These are phyloP conservation scores for Verticillium longisporum DNA, from an alignment of 2,329 filamentous ascomycete species.

Conservation along the genomic window DNA sequence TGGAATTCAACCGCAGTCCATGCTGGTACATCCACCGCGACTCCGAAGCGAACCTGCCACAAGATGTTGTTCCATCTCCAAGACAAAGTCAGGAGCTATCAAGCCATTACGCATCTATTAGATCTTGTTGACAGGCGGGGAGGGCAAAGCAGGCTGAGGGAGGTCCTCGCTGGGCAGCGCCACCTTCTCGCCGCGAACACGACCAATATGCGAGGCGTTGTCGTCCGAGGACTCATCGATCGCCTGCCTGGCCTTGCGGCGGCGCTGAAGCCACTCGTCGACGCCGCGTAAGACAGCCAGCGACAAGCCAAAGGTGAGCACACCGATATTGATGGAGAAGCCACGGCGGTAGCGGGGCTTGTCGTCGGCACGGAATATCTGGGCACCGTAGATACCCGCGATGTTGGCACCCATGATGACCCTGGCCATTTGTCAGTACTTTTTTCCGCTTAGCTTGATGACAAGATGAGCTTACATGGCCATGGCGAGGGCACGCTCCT, in stretches of 20 bases:
- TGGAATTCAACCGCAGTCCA: not conserved
- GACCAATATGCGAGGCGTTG: not conserved
- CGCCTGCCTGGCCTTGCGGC: not conserved
- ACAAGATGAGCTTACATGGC: conserved; percentile 33
- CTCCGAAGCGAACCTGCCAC: not conserved
- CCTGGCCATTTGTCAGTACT: conserved; percentile 15
- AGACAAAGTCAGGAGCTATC: not conserved
- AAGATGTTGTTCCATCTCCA: not conserved
- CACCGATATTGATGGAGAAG: conserved; percentile 37
- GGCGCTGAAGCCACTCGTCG: conserved; percentile 24
- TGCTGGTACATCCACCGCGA: not conserved
- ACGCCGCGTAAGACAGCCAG: conserved; percentile 34
- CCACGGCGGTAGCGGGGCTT: conserved; percentile 42
- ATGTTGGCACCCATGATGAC: conserved; percentile 57
- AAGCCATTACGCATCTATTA: not conserved
- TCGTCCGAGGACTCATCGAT: not conserved
- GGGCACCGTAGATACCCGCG: conserved; percentile 53
- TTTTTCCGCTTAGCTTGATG: too few species aligned
- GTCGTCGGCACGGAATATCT: conserved; percentile 51
- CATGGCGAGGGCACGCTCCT: conserved; percentile 53
- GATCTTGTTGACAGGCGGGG: not conserved
- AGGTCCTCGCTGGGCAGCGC: not conserved
- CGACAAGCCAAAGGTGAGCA: conserved; percentile 33
- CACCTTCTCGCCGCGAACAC: not conserved
- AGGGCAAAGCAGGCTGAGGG: not conserved